Percentiles rank a stretch among this genome's conserved stretches.
Evolutionary conservation across 2,329 filamentous ascomycete species (phyloP).

Genomic region (Cylindrodendrum hubeiense): DNA sequence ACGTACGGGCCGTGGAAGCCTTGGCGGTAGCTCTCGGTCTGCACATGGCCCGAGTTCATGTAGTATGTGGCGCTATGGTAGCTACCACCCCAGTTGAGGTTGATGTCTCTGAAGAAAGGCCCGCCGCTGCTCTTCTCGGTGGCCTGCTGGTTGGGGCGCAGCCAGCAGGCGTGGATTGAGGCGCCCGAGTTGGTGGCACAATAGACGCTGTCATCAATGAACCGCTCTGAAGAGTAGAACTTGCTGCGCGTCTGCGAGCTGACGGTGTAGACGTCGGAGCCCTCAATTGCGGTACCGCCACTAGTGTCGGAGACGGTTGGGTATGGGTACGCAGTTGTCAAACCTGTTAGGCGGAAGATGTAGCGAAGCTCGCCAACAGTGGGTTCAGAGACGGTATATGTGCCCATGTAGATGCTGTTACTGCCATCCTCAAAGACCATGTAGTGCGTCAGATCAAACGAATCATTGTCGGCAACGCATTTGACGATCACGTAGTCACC

Average conservation of each 20-base stretch:
- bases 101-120: slow-evolving; percentile 13
- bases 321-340: slow-evolving; percentile 3
- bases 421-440: slow-evolving; percentile 12
- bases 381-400: slow-evolving; percentile 6
- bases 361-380: slow-evolving; percentile 14
- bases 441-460: slow-evolving; percentile 10
- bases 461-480: slow-evolving; percentile 5
- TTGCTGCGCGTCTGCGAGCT: slow-evolving; percentile 13
- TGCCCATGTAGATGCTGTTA: slow-evolving; percentile 17
- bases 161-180: slow-evolving; percentile 9
- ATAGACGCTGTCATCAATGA: slow-evolving; percentile 13
- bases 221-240: slow-evolving; percentile 12
- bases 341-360: slow-evolving; percentile 11
- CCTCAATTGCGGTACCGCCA: slow-evolving; percentile 13
- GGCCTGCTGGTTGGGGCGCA: slow-evolving; percentile 9
- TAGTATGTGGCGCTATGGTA: slow-evolving; percentile 11
- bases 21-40: slow-evolving; percentile 6
- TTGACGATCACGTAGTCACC: slow-evolving; percentile 12
- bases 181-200: slow-evolving; percentile 8
- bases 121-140: slow-evolving; percentile 14
- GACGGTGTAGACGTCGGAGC: slow-evolving; percentile 7
- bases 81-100: slow-evolving; percentile 10
- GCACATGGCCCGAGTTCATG: slow-evolving; percentile 15
- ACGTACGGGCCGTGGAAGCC: slow-evolving; percentile 15
- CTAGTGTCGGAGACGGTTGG: slow-evolving; percentile 12